phyloP scores from a whole-genome alignment of 2,329 filamentous ascomycete species.

The Clonostachys chloroleuca region DNA sequence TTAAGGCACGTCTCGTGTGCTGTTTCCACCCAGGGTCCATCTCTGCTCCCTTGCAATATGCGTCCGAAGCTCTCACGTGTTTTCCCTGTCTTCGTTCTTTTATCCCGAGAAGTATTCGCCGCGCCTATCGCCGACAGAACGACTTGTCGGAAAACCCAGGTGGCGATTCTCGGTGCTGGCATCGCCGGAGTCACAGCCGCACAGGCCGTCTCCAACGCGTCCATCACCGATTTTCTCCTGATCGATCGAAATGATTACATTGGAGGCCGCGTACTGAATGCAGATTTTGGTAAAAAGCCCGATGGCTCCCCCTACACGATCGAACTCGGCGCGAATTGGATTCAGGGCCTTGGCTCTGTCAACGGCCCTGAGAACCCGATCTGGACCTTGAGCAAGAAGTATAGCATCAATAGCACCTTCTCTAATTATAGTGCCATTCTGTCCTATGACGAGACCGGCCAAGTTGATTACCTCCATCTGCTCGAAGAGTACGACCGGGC shows the following conservation, averaged over 20 bases:
- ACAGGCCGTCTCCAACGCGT: constrained; percentile 57
- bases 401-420: constrained; percentile 47
- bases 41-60: no score
- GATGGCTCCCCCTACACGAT: constrained; percentile 51
- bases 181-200: constrained; percentile 61
- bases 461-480: constrained; percentile 41
- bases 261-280: constrained; percentile 55
- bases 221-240: constrained; percentile 59
- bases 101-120: no score
- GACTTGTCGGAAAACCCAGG: constrained; percentile 25
- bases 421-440: constrained; percentile 55
- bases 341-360: constrained; percentile 13
- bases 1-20: no score
- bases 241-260: constrained; percentile 59
- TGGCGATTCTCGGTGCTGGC: constrained; percentile 49
- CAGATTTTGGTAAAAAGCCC: constrained; percentile 44
- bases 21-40: no score
- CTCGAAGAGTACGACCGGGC: constrained; percentile 44
- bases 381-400: constrained; percentile 57
- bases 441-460: constrained; percentile 57
- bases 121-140: no score
- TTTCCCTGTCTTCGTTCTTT: no score
- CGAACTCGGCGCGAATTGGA: constrained; percentile 67
- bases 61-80: no score
- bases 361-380: constrained; percentile 50